Evolutionary conservation across 169 alveolate species (phyloP).

Genomic region (Cryptosporidium felis): DNA sequence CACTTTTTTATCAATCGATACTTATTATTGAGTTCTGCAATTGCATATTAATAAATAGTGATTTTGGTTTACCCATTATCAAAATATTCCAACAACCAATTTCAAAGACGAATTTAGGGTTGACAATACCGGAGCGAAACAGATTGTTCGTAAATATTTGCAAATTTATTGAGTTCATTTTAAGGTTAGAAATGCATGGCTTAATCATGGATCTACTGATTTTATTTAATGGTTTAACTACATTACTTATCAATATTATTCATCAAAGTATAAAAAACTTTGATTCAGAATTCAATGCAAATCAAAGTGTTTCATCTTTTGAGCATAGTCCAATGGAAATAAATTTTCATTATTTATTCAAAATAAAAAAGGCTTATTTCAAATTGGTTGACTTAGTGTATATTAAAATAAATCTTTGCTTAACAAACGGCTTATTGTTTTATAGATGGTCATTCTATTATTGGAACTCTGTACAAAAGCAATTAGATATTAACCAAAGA

Average conservation of each 20-base stretch:
- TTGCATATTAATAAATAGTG: not conserved
- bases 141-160: too few species aligned
- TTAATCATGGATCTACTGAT: not conserved
- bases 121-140: too few species aligned
- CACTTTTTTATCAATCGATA: not conserved
- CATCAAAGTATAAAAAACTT: conserved; percentile 6
- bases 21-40: not conserved
- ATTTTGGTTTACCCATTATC: too few species aligned
- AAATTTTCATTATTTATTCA: not conserved
- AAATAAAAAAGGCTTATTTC: not conserved
- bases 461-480: too few species aligned
- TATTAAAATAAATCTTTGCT: conserved; percentile 9
- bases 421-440: not conserved
- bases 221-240: not conserved
- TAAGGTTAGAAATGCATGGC: not conserved
- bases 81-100: too few species aligned
- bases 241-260: conserved; percentile 29
- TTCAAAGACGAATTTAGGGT: too few species aligned
- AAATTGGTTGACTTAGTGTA: not conserved
- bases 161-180: too few species aligned
- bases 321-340: not conserved
- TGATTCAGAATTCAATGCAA: not conserved
- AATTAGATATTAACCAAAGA: not conserved
- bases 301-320: not conserved
- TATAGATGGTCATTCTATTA: too few species aligned